Evolutionary conservation across 768 basidiomycete species (phyloP).

Genomic region (Plicaturopsis crispa): DNA sequence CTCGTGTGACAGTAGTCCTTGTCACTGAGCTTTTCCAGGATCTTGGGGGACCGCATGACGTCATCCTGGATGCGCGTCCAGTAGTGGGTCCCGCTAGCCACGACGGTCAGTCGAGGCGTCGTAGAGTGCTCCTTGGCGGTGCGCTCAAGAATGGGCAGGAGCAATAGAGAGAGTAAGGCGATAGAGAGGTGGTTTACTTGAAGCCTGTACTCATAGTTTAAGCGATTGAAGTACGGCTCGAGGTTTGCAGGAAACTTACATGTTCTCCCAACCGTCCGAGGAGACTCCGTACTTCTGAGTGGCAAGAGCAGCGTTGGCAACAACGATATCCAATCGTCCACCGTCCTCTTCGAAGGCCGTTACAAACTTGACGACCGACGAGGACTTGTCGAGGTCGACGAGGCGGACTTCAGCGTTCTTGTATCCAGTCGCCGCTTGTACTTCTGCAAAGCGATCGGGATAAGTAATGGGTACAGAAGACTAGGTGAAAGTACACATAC

Average conservation of each 20-base stretch:
- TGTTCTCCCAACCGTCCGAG: conserved; percentile 37
- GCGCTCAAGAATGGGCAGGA: conserved; percentile 21
- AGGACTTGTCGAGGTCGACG: conserved; percentile 25
- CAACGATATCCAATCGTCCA: conserved; percentile 32
- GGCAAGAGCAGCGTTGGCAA: conserved; percentile 33
- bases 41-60: conserved; percentile 12
- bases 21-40: conserved; percentile 16
- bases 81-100: conserved; percentile 22
- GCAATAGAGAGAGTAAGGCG: conserved; percentile 20
- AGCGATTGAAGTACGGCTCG: not conserved
- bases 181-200: conserved; percentile 29
- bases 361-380: conserved; percentile 23
- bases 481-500: conserved; percentile 10
- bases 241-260: conserved; percentile 23
- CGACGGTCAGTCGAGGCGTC: conserved; percentile 19
- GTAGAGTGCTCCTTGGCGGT: conserved; percentile 16
- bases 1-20: conserved; percentile 11
- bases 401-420: conserved; percentile 19
- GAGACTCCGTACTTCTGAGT: conserved; percentile 15
- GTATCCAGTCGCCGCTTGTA: conserved; percentile 6
- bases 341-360: conserved; percentile 18
- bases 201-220: conserved; percentile 13
- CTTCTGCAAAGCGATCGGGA: not conserved
- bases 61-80: conserved; percentile 12
- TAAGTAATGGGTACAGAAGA: conserved; percentile 11